Base-by-base conservation (phyloP, 345 rosid species). In the Capsella bursapastoris region DNA sequence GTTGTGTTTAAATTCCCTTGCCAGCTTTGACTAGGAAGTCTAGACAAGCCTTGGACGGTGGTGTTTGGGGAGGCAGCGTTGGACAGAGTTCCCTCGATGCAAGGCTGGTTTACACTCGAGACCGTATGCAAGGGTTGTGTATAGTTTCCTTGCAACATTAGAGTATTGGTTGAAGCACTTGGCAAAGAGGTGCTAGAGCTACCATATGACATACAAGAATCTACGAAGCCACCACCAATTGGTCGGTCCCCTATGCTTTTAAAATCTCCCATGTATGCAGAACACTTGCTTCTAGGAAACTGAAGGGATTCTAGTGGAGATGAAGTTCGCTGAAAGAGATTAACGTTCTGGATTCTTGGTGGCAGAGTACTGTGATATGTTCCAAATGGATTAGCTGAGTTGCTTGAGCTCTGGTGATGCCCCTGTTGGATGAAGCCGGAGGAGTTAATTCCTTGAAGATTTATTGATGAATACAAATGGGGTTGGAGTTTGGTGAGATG, bases 401-500 rank as follows among this genome's bases (percentile, higher is more conserved):
- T 81, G 83, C 73, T 82, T 69, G 73, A 48, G 52, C 64, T 76
- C 56, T 80, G 93, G 69, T 86, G 78, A 73, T 74, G 81, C 50
- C 80, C 81, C 13, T 83, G 79, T 57, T 79, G 89, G 71, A 82
- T 75, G 45, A 86, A 66, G 59, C 87, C 77, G 16, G 91, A 85
- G 58, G 90, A 52, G 56, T 83, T 60, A 43, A 86, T 81, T 76
- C 89, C 96, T 28, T 74, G 86, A 65, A 82, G 65, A 64, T 77
- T 83, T 59, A 89, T 48, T 5, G 86, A 74, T 38, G 86, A 51
- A 3, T 49, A 65, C 48, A 71, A 3, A 41, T 87, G 78, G 34
- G 96, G 81, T 70, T 92, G 89, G 66, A 86, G 55, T 69, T 90
- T 86, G 47, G 83, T 82, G 31, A 87, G 83, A 2, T 83, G 80